phyloP scores from a whole-genome alignment of 257 asterid species.

The Capsicum chinense region DNA sequence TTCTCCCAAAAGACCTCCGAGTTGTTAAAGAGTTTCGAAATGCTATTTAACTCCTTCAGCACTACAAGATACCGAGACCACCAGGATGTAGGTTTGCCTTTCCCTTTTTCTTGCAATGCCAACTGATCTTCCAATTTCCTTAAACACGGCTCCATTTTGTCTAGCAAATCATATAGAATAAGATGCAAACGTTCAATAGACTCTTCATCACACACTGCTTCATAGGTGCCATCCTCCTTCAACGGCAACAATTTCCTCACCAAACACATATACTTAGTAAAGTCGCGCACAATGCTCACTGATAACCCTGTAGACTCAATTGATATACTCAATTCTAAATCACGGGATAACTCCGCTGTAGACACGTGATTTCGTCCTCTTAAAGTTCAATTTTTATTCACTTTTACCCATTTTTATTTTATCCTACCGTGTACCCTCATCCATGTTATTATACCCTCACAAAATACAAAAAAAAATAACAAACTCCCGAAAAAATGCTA shows the following conservation, averaged over 20 bases:
- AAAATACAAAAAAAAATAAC: too few species aligned
- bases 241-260: background rate
- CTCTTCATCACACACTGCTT: background rate
- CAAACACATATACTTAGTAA: background rate
- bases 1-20: conserved; percentile 7
- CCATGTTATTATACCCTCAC: too few species aligned
- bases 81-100: background rate
- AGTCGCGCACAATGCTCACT: background rate
- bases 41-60: background rate
- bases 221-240: too few species aligned
- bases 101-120: background rate
- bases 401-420: too few species aligned
- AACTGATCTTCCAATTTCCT: background rate
- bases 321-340: conserved; percentile 41
- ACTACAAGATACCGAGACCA: background rate
- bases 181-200: background rate
- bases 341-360: conserved; percentile 42
- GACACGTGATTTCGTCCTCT: too few species aligned
- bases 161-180: background rate
- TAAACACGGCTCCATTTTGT: background rate
- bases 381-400: too few species aligned
- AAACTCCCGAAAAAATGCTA: too few species aligned
- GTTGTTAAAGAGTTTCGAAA: background rate
- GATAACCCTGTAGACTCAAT: background rate
- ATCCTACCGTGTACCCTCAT: too few species aligned